Evolutionary conservation across 78 protist genomes (phyloP), one percentile per base, ranked within the genome.

Genomic region (Creolimax fragrantissima): DNA sequence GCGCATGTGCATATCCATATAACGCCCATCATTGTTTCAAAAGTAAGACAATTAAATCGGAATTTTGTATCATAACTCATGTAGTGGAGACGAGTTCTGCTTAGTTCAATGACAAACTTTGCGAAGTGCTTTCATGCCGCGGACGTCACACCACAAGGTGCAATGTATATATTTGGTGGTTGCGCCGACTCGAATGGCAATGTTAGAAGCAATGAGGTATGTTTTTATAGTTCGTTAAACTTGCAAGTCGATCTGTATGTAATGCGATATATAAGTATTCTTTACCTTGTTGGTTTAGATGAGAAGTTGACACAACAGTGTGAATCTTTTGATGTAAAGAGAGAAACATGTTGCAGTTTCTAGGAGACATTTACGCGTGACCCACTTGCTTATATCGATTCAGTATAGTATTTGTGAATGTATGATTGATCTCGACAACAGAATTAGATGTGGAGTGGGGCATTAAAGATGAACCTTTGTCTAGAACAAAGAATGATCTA

Each of bases 111-210:
- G n/a, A 35, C 11, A 6, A 47, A 47, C 11, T 45, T 45, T 6
- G 90, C 90, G 37, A 88, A 88, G 47, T 90, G 92, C 74, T 90
- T 90, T 42, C 92, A 90, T 35, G 74, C 92, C 2, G 92, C 92
- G 7, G 37, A 41, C 42, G 81, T 42, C 24, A 90, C 92, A 37
- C 74, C 47, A 11, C 37, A 90, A 35, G 92, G 92, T 35, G 39
- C 42, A 35, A 90, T 90, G 92, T 44, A 36, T 41, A 74, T 90
- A 37, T 90, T 90, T 42, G 92, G 92, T 42, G 92, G 92, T 6
- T 90, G 92, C 35, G 92, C 92, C 6, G 92, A 90, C 81, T 42
- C 81, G 35, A 90, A 90, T 84, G 92, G 92, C 41, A 90, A 90
- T 43, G 92, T 90, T 35, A 11, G 92, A 37, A 90, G 92, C 5